Evolutionary conservation across 257 asterid species (phyloP).

Genomic region (Thymus mandschuricus): DNA sequence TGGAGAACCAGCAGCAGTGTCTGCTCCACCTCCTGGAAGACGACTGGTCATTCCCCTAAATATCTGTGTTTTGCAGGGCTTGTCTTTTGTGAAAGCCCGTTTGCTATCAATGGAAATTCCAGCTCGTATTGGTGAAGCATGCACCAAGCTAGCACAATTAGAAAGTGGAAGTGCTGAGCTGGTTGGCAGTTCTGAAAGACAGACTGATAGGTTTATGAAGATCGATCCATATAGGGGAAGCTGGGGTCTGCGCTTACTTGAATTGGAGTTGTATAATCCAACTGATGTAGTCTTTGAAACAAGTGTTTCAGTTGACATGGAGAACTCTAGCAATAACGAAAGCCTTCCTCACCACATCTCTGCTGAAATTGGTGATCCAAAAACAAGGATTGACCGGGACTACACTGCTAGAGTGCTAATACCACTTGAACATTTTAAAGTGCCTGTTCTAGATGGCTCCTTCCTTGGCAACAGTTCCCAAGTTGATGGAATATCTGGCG

Average conservation of each 20-base stretch:
- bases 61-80: slow-evolving; percentile 82
- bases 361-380: slow-evolving; percentile 67
- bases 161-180: slow-evolving; percentile 45
- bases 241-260: slow-evolving; percentile 99
- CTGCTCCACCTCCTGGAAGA: slow-evolving; percentile 86
- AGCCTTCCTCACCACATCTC: slow-evolving; percentile 31
- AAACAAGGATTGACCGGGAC: slow-evolving; percentile 94
- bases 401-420: slow-evolving; percentile 90
- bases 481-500: slow-evolving; percentile 42
- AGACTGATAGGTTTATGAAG: slow-evolving; percentile 79
- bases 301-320: slow-evolving; percentile 81
- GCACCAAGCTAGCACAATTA: slow-evolving; percentile 43
- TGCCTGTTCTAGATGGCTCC: slow-evolving; percentile 92
- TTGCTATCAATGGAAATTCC: slow-evolving; percentile 98
- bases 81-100: slow-evolving; percentile 92
- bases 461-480: slow-evolving; percentile 65
- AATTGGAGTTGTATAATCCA: slow-evolving; percentile 89
- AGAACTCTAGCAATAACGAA: slow-evolving; percentile 48
- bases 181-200: slow-evolving; percentile 53
- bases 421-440: slow-evolving; percentile 93
- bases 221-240: slow-evolving; percentile 99
- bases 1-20: slow-evolving; percentile 49
- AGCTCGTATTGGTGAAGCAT: slow-evolving; percentile 78
- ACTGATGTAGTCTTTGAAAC: slow-evolving; percentile 96
- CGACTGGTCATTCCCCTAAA: slow-evolving; percentile 85